Percentiles rank a stretch among this genome's conserved stretches.
Evolutionary conservation across 441 rosid species (phyloP).

Genomic region (Flueggea neowawraea): DNA sequence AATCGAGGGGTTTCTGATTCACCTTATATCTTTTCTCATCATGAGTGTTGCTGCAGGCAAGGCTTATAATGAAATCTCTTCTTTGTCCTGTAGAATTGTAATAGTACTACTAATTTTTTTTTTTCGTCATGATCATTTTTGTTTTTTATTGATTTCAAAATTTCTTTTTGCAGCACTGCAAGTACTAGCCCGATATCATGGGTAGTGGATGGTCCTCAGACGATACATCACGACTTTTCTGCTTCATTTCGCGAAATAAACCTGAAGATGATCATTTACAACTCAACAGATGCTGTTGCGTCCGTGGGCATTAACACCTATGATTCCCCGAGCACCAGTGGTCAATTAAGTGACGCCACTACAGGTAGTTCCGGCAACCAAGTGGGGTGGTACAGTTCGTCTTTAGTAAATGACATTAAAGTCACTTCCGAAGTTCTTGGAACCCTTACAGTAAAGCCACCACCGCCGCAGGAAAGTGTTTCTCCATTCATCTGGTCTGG

Average conservation of each 20-base stretch:
- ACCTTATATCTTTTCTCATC: constrained; percentile 63
- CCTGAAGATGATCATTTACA: constrained; percentile 71
- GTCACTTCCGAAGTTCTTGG: constrained; percentile 39
- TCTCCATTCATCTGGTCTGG: constrained; percentile 86
- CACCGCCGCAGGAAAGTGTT: constrained; percentile 47
- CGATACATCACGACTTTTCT: constrained; percentile 58
- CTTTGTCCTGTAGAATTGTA: neutral
- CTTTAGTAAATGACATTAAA: constrained; percentile 49
- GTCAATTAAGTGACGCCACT: constrained; percentile 26
- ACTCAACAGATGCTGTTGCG: constrained; percentile 50
- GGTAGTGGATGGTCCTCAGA: constrained; percentile 66
- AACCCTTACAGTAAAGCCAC: constrained; percentile 25
- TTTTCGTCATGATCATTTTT: no score
- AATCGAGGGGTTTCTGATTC: constrained; percentile 34
- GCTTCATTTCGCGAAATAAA: constrained; percentile 60
- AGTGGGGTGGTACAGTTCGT: constrained; percentile 68
- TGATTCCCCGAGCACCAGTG: constrained; percentile 29
- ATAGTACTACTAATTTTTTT: no score
- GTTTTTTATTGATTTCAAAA: neutral
- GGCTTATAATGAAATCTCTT: constrained; percentile 6
- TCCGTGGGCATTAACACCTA: constrained; percentile 49
- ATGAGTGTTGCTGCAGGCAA: constrained; percentile 83
- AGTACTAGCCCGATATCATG: constrained; percentile 63
- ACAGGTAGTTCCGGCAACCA: constrained; percentile 40
- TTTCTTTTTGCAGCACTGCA: constrained; percentile 31